phyloP scores from a whole-genome alignment of 108 stramenopile genomes.

The Phaeodactylum tricornutum region DNA sequence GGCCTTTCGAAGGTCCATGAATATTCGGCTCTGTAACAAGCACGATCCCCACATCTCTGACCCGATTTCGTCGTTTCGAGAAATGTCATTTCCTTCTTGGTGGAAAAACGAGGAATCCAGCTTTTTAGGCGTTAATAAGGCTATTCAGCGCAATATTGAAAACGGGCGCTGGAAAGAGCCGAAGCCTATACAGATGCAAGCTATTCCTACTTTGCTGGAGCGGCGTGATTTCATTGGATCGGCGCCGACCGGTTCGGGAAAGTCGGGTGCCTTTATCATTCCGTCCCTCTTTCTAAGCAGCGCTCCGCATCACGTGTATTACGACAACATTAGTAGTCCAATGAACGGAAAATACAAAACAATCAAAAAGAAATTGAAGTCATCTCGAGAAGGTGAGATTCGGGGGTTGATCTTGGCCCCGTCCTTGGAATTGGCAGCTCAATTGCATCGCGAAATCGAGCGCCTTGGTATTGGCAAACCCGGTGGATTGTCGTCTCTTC shows the following conservation, averaged over 20 bases:
- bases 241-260: constrained; percentile 85
- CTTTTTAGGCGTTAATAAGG: constrained; percentile 32
- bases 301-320: constrained; percentile 45
- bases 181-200: constrained; percentile 92
- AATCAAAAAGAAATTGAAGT: constrained; percentile 20
- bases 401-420: constrained; percentile 84
- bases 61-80: constrained; percentile 66
- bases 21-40: constrained; percentile 51
- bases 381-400: constrained; percentile 45
- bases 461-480: constrained; percentile 76
- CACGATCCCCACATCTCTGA: constrained; percentile 65
- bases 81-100: constrained; percentile 55
- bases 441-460: constrained; percentile 89
- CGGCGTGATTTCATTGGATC: constrained; percentile 80
- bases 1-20: constrained; percentile 81
- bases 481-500: constrained; percentile 57
- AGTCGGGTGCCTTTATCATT: constrained; percentile 63
- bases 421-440: constrained; percentile 89
- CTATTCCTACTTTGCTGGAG: constrained; percentile 56
- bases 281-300: constrained; percentile 77
- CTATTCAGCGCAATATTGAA: constrained; percentile 78
- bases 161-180: constrained; percentile 86
- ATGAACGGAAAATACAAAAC: too few relatives aligned
- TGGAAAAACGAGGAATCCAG: constrained; percentile 22
- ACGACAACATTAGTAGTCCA: constrained; percentile 13